phyloP scores from a whole-genome alignment of 148 eudicot genomes.

The Heliamphora exappendiculata region DNA sequence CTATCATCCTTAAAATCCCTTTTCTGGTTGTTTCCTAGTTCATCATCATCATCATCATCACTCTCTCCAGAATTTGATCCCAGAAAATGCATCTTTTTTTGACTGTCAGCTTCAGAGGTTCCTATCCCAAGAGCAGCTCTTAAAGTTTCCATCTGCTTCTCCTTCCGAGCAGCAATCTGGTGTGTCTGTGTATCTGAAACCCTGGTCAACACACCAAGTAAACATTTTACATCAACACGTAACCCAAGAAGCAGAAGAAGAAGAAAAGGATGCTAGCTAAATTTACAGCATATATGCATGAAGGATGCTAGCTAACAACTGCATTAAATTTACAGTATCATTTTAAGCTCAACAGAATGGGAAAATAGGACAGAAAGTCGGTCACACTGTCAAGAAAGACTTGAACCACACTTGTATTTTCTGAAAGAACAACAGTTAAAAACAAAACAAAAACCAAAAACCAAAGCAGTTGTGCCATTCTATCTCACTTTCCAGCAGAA shows the following conservation, averaged over 20 bases:
- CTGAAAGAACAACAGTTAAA: too few relatives aligned
- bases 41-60: constrained; percentile 23
- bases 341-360: not conserved
- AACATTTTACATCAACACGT: not conserved
- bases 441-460: too few relatives aligned
- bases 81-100: constrained; percentile 20
- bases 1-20: constrained; percentile 19
- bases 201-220: constrained; percentile 31
- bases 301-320: too few relatives aligned
- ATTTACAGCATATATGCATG: too few relatives aligned
- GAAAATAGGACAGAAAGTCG: not conserved
- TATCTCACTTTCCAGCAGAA: too few relatives aligned
- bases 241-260: too few relatives aligned
- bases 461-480: too few relatives aligned
- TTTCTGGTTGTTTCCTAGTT: constrained; percentile 11
- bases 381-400: too few relatives aligned
- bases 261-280: not conserved
- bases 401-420: too few relatives aligned
- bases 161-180: constrained; percentile 91
- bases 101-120: constrained; percentile 28
- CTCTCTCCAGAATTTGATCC: constrained; percentile 25
- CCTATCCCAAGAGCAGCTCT: constrained; percentile 76
- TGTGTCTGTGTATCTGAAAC: constrained; percentile 90
- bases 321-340: not conserved
- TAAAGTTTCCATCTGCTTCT: constrained; percentile 80